Evolutionary conservation across 2,329 filamentous ascomycete genomes (phyloP), one percentile per base, ranked within the genome.

Genomic region (Colletotrichum echinochloae): DNA sequence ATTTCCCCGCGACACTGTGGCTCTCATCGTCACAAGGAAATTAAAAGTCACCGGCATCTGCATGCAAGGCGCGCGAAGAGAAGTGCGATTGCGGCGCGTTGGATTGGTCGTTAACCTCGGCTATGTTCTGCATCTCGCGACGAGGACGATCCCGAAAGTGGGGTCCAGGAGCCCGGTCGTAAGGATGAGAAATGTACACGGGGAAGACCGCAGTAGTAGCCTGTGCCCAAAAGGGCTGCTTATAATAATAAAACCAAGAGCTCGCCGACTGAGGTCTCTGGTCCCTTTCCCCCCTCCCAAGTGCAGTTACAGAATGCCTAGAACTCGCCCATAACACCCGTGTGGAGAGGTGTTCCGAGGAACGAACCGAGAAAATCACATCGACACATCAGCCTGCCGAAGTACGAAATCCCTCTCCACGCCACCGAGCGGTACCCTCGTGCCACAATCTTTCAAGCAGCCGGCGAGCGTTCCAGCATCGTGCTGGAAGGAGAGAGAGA

Each of bases 91-190:
- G 68, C 59, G 64, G 68, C 64, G 64, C 52, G 44, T 26, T 63
- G 52, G 59, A 68, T 62, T 71, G 64, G 70, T 67, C n/a, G 69
- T 59, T 73, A 72, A 73, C 71, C 71, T 73, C 71, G 71, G 71
- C 69, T 73, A 70, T 73, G 54, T n/a, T n/a, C 35, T 68, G 39
- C 60, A 28, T 73, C 48, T 65, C 60, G 57, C 69, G 51, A 70
- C 49, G 60, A 72, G 60, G 66, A 59, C 65, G 60, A 66, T 72
- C 69, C 71, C 71, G 71, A 73, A 68, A 73, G 71, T 72, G 71
- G 71, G 66, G 71, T 68, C 57, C 46, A 49, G 20, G 39, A 39
- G 52, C 66, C 68, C 68, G 67, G 64, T 59, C 41, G 68, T 59
- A 71, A 62, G 68, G 68, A 63, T 59, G 23, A 37, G 52, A 59